A percentile compares a stretch with the other conserved stretches of the same genome.
These are phyloP conservation scores for Urochloa ruziziensis DNA, from an alignment of 176 grass and related monocot genomes.

Conservation along the genomic window DNA sequence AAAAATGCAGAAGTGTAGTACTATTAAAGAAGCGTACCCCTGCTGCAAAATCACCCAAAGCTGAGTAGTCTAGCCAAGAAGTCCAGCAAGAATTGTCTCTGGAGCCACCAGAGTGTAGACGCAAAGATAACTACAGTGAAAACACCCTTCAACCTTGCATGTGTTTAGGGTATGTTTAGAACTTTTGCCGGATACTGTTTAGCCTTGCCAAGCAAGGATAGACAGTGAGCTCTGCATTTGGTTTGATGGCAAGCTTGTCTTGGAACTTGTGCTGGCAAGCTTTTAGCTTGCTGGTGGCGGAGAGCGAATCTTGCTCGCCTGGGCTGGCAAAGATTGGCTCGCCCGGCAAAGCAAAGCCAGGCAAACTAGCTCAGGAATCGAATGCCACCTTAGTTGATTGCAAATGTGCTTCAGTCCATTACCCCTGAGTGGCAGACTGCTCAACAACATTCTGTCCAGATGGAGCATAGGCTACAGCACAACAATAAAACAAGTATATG, in stretches of 20 bases:
- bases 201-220: too few species aligned
- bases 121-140: not conserved
- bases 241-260: too few species aligned
- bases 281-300: too few species aligned
- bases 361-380: too few species aligned
- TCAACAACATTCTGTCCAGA: not conserved
- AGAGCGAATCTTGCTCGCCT: too few species aligned
- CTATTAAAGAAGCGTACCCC: not conserved
- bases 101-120: not conserved
- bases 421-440: not conserved
- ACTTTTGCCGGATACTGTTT: too few species aligned
- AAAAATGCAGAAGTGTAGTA: not conserved
- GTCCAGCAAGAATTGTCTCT: not conserved
- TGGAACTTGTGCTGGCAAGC: too few species aligned
- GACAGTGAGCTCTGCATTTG: too few species aligned
- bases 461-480: too few species aligned
- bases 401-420: not conserved
- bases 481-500: not conserved
- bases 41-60: not conserved
- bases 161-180: too few species aligned
- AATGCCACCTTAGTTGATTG: not conserved
- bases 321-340: too few species aligned
- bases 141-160: not conserved
- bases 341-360: too few species aligned
- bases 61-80: not conserved